These are phyloP conservation scores for Penicillium bovifimosum DNA, from an alignment of 495 filamentous ascomycete genomes.

Conservation along the genomic window DNA sequence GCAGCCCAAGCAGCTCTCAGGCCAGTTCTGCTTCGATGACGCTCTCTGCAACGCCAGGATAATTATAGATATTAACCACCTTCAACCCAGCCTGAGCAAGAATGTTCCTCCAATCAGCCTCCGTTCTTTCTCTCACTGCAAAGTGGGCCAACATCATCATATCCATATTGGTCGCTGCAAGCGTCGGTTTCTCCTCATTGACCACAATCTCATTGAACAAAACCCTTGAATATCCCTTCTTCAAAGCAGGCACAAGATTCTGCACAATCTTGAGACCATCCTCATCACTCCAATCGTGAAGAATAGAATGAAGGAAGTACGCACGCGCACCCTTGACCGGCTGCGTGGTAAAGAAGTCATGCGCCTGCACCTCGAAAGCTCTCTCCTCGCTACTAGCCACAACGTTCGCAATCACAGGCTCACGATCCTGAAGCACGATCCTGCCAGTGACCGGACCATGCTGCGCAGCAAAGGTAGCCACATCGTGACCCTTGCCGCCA, in stretches of 20 bases:
- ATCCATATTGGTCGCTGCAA: constrained; percentile 40
- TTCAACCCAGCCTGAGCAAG: constrained; percentile 55
- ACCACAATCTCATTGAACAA: constrained; percentile 52
- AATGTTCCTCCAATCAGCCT: constrained; percentile 19
- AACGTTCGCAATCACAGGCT: constrained; percentile 35
- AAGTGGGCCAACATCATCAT: constrained; percentile 40
- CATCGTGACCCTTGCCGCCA: constrained; percentile 46
- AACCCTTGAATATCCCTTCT: constrained; percentile 43
- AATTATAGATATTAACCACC: constrained; percentile 43
- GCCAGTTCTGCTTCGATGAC: constrained; percentile 31
- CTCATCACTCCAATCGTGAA: constrained; percentile 49
- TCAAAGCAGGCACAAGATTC: constrained; percentile 43
- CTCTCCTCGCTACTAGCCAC: constrained; percentile 2
- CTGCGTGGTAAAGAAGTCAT: constrained; percentile 52
- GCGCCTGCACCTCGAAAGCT: constrained; percentile 14
- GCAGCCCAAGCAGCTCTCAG: background rate
- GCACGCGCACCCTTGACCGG: constrained; percentile 37
- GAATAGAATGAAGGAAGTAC: constrained; percentile 37
- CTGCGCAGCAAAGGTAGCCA: constrained; percentile 32
- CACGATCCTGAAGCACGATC: constrained; percentile 46
- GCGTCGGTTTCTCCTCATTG: constrained; percentile 34
- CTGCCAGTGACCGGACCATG: constrained; percentile 29
- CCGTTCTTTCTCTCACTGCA: constrained; percentile 33
- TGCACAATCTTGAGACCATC: constrained; percentile 40
- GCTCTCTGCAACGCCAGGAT: constrained; percentile 21